These are phyloP conservation scores for Ceratocystis alfenasii DNA, from an alignment of 2,329 filamentous ascomycete species.

Conservation along the genomic window DNA sequence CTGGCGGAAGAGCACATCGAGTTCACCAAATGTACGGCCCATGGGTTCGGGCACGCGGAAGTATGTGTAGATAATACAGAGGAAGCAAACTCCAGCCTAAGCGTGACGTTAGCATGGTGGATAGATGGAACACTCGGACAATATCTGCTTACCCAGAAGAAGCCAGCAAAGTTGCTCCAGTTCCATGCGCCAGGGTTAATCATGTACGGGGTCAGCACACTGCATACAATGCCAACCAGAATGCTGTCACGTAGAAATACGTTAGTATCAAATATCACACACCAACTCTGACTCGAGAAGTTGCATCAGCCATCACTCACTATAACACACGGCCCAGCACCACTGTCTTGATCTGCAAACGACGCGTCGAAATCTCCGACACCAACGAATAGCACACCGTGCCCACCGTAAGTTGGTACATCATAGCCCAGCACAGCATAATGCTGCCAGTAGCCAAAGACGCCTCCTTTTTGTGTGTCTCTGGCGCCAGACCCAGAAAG, in stretches of 20 bases:
- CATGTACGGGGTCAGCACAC: constrained; percentile 83
- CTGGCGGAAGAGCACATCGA: constrained; percentile 35
- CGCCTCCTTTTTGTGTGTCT: constrained; percentile 43
- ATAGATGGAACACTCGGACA: background rate
- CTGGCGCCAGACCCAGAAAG: constrained; percentile 64
- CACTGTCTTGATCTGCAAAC: constrained; percentile 83
- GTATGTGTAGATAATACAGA: constrained; percentile 38
- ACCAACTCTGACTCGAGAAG: background rate
- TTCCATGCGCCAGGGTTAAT: constrained; percentile 77
- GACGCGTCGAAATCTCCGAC: constrained; percentile 67
- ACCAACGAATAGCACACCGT: constrained; percentile 86
- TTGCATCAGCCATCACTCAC: constrained; percentile 31
- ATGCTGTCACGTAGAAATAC: constrained; percentile 40
- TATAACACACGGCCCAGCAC: constrained; percentile 72
- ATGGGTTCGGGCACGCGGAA: constrained; percentile 45
- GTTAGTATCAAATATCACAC: constrained; percentile 9
- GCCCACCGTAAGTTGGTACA: constrained; percentile 78
- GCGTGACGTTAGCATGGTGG: background rate
- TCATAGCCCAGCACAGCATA: constrained; percentile 71
- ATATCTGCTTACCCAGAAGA: constrained; percentile 56
- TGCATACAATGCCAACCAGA: constrained; percentile 68
- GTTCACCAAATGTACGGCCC: constrained; percentile 36
- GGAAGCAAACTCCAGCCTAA: constrained; percentile 34
- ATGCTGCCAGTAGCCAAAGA: constrained; percentile 72
- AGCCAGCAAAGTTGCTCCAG: constrained; percentile 77